A percentile compares a stretch with the other conserved stretches of the same genome.
phyloP scores from a whole-genome alignment of 148 eudicot genomes.

The Heliamphora exappendiculata region DNA sequence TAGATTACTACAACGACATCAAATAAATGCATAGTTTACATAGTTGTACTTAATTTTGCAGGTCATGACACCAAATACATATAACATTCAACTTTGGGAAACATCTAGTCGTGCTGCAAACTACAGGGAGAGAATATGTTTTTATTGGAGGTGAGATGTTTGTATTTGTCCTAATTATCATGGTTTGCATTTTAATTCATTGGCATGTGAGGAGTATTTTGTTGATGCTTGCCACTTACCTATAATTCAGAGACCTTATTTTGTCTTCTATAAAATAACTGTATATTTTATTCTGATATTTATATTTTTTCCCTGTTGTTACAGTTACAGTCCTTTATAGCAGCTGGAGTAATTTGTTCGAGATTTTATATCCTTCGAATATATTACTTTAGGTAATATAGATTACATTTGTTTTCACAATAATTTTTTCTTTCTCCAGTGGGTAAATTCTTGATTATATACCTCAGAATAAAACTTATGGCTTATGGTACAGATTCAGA shows the following conservation, averaged over 20 bases:
- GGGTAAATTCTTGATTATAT: not conserved
- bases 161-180: not conserved
- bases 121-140: slow-evolving; percentile 92
- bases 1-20: not conserved
- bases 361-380: not conserved
- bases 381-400: not conserved
- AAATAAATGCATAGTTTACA: not conserved
- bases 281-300: not conserved
- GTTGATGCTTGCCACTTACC: not conserved
- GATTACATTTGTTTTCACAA: not conserved
- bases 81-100: slow-evolving; percentile 95
- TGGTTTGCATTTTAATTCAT: not conserved
- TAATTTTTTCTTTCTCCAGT: not conserved
- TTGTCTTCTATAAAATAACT: no score
- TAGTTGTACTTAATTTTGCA: slow-evolving; percentile 16
- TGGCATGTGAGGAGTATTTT: not conserved
- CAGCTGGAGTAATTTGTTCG: not conserved
- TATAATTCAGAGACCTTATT: no score
- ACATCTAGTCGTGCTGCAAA: slow-evolving; percentile 95
- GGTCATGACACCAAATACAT: slow-evolving; percentile 86
- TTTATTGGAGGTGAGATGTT: no score
- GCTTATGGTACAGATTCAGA: slow-evolving; percentile 44
- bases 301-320: not conserved
- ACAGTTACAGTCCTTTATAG: not conserved
- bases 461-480: not conserved